Conservation (phyloP, 1,284 basidiomycete species). For the Puccinia coronata region DNA sequence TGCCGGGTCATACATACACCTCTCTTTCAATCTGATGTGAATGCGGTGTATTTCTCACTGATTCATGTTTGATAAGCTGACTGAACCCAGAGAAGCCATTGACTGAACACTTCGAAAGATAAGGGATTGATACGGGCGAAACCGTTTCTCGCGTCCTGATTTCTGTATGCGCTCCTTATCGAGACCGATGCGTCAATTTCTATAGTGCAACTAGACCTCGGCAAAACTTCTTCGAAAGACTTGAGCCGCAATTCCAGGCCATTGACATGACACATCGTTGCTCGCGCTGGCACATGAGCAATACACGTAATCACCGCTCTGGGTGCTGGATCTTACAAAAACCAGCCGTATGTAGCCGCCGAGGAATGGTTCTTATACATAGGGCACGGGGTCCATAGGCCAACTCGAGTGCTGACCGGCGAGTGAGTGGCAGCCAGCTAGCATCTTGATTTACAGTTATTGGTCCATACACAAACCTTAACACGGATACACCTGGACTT, state of each 20-base stretch:
- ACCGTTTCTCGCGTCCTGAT: neutral
- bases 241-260: neutral
- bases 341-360: too few relatives aligned
- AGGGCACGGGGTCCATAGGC: too few relatives aligned
- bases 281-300: neutral
- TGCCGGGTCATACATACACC: neutral
- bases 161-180: conserved; percentile 12
- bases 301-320: too few relatives aligned
- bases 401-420: neutral
- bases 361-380: too few relatives aligned
- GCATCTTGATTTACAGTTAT: neutral
- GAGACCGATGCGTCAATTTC: conserved; percentile 20
- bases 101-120: conserved; percentile 4
- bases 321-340: too few relatives aligned
- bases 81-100: neutral
- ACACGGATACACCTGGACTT: too few relatives aligned
- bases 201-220: neutral
- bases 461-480: neutral
- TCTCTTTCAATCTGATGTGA: conserved; percentile 12
- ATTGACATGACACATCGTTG: neutral
- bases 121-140: conserved; percentile 14
- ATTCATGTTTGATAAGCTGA: conserved; percentile 22
- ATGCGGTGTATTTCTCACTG: conserved; percentile 4
- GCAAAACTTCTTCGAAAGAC: neutral
- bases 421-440: neutral